A percentile compares a stretch with the other conserved stretches of the same genome.
phyloP scores from a whole-genome alignment of 495 filamentous ascomycete species.

The Penicillium steckii region DNA sequence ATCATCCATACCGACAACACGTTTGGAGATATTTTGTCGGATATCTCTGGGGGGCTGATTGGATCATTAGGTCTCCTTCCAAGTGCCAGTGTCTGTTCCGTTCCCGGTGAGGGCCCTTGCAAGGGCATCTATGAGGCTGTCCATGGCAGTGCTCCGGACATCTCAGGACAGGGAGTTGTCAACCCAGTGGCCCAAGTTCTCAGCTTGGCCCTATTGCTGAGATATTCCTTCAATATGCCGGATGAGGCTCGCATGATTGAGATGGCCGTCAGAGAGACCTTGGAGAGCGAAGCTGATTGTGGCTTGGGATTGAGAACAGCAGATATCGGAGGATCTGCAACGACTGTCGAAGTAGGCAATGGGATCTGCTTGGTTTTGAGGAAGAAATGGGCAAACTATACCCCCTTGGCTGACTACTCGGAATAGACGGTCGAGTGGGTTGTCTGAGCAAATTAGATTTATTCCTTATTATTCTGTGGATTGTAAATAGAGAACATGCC shows the following conservation, averaged over 20 bases:
- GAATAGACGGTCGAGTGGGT: too few species aligned
- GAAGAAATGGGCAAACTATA: too few species aligned
- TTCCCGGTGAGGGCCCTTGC: slow-evolving; percentile 49
- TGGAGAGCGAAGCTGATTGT: too few species aligned
- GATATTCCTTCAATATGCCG: slow-evolving; percentile 30
- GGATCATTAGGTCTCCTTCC: slow-evolving; percentile 84
- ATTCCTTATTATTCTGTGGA: too few species aligned
- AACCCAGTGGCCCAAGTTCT: slow-evolving; percentile 80
- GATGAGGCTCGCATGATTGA: slow-evolving; percentile 30
- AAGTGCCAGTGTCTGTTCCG: slow-evolving; percentile 83
- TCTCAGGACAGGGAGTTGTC: slow-evolving; percentile 78
- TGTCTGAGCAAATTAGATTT: too few species aligned
- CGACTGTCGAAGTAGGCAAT: too few species aligned
- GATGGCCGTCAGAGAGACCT: slow-evolving; percentile 27
- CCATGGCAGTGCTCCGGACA: slow-evolving; percentile 85
- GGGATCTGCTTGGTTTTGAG: too few species aligned
- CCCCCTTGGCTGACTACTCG: too few species aligned
- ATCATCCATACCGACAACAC: slow-evolving; percentile 91
- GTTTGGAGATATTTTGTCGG: slow-evolving; percentile 88
- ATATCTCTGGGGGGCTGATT: slow-evolving; percentile 88
- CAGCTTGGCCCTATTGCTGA: slow-evolving; percentile 42
- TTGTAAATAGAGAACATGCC: too few species aligned
- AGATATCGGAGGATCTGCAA: slow-evolving; percentile 36
- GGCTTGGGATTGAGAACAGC: slow-evolving; percentile 30
- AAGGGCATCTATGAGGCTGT: slow-evolving; percentile 85